A percentile compares a stretch with the other conserved stretches of the same genome.
phyloP scores from a whole-genome alignment of 495 filamentous ascomycete genomes.

The Penicillium egyptiacum region DNA sequence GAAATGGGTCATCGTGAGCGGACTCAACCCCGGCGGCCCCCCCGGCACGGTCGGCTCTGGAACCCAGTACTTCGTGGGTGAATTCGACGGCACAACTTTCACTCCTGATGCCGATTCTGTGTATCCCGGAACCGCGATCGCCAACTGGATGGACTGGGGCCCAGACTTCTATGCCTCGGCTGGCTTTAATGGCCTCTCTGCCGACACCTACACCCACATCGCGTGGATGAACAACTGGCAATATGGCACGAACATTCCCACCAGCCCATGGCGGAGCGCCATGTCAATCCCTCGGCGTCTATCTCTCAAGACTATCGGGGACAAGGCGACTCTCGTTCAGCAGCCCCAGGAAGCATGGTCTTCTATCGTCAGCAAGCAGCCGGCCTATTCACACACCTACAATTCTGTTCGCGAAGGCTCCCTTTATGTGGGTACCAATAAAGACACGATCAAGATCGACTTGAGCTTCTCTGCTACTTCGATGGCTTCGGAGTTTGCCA shows the following conservation, averaged over 20 bases:
- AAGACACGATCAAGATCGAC: slow-evolving; percentile 23
- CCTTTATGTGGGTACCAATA: no score
- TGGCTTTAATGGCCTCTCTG: slow-evolving; percentile 3
- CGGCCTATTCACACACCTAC: no score
- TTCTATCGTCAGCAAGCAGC: neutral
- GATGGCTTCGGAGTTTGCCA: slow-evolving; percentile 22
- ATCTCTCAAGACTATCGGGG: slow-evolving; percentile 27
- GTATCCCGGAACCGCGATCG: neutral
- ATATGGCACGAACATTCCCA: slow-evolving; percentile 39
- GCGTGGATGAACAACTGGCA: slow-evolving; percentile 65
- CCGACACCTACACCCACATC: slow-evolving; percentile 42
- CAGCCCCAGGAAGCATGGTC: slow-evolving; percentile 20
- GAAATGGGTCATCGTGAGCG: slow-evolving; percentile 51
- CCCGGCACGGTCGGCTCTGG: slow-evolving; percentile 47
- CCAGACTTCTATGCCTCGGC: slow-evolving; percentile 7
- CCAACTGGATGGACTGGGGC: slow-evolving; percentile 8
- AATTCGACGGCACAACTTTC: slow-evolving; percentile 40
- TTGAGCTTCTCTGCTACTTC: slow-evolving; percentile 20
- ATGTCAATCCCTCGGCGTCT: slow-evolving; percentile 51
- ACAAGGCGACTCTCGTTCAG: slow-evolving; percentile 22
- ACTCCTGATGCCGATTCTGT: slow-evolving; percentile 24
- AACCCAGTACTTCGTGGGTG: slow-evolving; percentile 38
- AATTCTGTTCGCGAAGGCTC: slow-evolving; percentile 8
- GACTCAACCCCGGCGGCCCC: slow-evolving; percentile 58
- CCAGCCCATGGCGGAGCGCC: slow-evolving; percentile 50